Base-by-base conservation (phyloP, 441 rosid genomes). In the California macrophylla region DNA sequence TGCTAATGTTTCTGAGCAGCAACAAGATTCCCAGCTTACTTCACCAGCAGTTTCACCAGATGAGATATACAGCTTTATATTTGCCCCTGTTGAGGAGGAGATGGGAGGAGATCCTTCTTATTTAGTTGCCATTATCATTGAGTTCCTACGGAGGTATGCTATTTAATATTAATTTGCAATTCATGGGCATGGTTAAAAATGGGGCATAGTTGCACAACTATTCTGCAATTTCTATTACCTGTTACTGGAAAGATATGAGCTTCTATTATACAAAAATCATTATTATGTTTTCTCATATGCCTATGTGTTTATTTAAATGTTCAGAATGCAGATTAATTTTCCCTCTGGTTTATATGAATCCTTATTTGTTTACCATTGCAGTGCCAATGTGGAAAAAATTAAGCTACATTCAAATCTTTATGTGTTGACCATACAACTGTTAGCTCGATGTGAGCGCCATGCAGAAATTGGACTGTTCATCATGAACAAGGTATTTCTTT, bases 21-120 rank as follows among this genome's bases (percentile, higher is more conserved):
- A 81, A 71, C 98, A 81, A 71, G 95, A 87, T 66, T 77, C 87
- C 50, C 95, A 86, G 69, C 85, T 89, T 69, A 69, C 84, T 28
- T 87, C 97, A 16, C 84, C 99, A 65, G 89, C 86, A 29, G 84
- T 92, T 78, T 90, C 99, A 74, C 93, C 98, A 24, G 92, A 90
- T 82, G 99, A 92, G 85, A 81, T 95, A 87, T 92, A 86, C 76
- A 86, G 77, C 79, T 85, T 81, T 72, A 89, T 95, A 71, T 95
- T 95, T 84, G 86, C 92, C 75, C 85, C 91, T 72, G 85, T 86
- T 66, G 98, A 90, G 80, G 98, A 90, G 74, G 89, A 82, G 83
- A 85, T 92, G 89, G 85, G 74, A 28, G 98, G 87, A 67, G 98
- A 92, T 78, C 85, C 93, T 18, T 90, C 91, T 13, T 95, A 92